Percentiles rank a stretch among this genome's conserved stretches.
Conservation (phyloP, 345 rosid species). For the Salix purpurea region DNA sequence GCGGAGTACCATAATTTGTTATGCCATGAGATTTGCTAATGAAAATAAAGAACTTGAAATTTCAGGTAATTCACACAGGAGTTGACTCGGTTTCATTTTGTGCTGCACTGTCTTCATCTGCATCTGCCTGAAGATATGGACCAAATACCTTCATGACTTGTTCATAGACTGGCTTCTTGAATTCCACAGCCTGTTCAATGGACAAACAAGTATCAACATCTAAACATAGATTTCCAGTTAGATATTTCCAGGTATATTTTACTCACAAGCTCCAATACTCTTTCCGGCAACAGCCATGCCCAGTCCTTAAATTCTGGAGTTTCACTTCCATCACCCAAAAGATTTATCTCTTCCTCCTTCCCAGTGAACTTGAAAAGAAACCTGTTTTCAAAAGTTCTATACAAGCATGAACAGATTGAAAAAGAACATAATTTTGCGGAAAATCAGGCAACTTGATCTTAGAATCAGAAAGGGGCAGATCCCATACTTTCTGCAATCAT, state of each 20-base stretch:
- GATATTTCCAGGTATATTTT: not conserved
- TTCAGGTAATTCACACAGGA: not conserved
- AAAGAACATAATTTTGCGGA: no score
- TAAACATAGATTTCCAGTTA: no score
- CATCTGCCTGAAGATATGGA: conserved; percentile 40
- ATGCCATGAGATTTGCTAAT: not conserved
- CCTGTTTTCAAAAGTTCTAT: conserved; percentile 31
- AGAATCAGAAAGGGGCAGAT: not conserved
- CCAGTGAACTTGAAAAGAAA: conserved; percentile 74
- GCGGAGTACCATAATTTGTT: not conserved
- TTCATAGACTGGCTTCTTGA: conserved; percentile 69
- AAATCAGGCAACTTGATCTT: not conserved
- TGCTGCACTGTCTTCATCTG: conserved; percentile 22
- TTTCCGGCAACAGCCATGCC: conserved; percentile 66
- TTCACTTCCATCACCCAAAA: conserved; percentile 65
- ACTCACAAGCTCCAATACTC: conserved; percentile 55
- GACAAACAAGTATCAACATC: not conserved
- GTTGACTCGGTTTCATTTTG: conserved; percentile 2
- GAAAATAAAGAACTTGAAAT: not conserved
- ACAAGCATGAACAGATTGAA: not conserved
- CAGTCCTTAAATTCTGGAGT: conserved; percentile 66
- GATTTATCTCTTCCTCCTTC: conserved; percentile 69
- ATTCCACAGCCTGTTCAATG: conserved; percentile 49
- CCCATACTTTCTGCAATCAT: not conserved
- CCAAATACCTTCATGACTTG: conserved; percentile 53